Evolutionary conservation across 1,284 basidiomycete species (phyloP), one percentile per base, ranked within the genome.

Genomic region (Pterulicium gracile): DNA sequence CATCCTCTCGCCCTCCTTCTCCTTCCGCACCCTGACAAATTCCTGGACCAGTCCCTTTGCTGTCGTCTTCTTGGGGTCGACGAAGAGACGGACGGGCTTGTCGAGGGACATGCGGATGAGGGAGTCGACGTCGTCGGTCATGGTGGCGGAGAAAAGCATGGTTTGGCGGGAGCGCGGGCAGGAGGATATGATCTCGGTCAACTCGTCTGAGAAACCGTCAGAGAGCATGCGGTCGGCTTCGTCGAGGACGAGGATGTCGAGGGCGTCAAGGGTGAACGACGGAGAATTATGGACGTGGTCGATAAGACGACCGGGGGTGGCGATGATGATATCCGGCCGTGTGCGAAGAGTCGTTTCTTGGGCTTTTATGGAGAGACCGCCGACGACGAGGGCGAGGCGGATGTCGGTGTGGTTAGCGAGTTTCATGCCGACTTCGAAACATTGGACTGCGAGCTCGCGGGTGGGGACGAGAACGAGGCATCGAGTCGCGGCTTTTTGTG

Each of bases 191-290:
- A 98, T 97, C 66, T 98, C 95, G 27, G 82, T 73, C 24, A 98
- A 72, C 62, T 98, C 95, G 61, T 94, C 94, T n/a, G 84, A 79
- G 66, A 98, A 98, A 24, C 95, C 95, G 58, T 97, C 95, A 27
- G 92, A 93, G 35, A 98, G 79, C 88, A 98, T 98, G 48, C 95
- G 78, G 63, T 98, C 95, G 2, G 95, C 95, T 68, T 98, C 95
- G 59, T 98, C 95, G 21, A 98, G 81, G 24, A 98, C 86, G 27
- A 98, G 72, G 47, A 98, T 82, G 61, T 98, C 95, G 24, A 98
- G 76, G 1, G 89, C 84, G 52, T 97, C 94, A 24, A 99, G 77
- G 2, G 84, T 87, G 67, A 98, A 98, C 3, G 88, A 83, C 2
- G 87, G 88, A 2, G 93, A 95, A 63, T 99, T 99, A 55, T 86